These are phyloP conservation scores for Ustilaginoidea virens DNA, from an alignment of 2,329 filamentous ascomycete genomes.

Conservation along the genomic window DNA sequence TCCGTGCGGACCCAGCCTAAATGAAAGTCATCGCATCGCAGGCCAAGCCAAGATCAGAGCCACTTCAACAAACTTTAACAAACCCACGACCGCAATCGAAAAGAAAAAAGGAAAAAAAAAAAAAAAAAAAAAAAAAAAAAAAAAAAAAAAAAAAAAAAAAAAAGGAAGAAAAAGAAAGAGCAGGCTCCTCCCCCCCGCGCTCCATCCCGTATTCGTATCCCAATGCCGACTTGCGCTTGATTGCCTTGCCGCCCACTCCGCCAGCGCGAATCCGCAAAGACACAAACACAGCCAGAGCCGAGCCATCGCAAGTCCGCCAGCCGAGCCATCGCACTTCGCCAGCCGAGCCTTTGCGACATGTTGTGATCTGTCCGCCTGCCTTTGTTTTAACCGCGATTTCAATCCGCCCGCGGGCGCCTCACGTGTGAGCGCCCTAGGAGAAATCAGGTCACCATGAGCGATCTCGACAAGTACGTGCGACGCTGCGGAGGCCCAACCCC, in stretches of 20 bases:
- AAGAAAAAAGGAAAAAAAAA: not conserved
- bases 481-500: constrained; percentile 5
- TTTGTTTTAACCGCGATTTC: constrained; percentile 5
- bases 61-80: too few species aligned
- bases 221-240: too few species aligned
- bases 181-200: too few species aligned
- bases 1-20: too few species aligned
- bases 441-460: constrained; percentile 52
- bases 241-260: too few species aligned
- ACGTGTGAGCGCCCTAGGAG: constrained; percentile 3
- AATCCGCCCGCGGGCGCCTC: constrained; percentile 8
- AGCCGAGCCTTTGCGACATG: constrained; percentile 11
- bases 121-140: not conserved
- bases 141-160: not conserved
- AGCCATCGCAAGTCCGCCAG: too few species aligned
- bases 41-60: too few species aligned
- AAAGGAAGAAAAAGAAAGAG: too few species aligned
- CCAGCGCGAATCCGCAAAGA: too few species aligned
- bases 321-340: not conserved
- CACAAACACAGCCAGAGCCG: too few species aligned
- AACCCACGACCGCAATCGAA: not conserved
- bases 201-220: too few species aligned
- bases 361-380: constrained; percentile 10
- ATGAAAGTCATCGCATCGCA: too few species aligned
- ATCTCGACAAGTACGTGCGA: constrained; percentile 65